These are phyloP conservation scores for Papiliotrema flavescens DNA, from an alignment of 1,284 basidiomycete species.

Conservation along the genomic window DNA sequence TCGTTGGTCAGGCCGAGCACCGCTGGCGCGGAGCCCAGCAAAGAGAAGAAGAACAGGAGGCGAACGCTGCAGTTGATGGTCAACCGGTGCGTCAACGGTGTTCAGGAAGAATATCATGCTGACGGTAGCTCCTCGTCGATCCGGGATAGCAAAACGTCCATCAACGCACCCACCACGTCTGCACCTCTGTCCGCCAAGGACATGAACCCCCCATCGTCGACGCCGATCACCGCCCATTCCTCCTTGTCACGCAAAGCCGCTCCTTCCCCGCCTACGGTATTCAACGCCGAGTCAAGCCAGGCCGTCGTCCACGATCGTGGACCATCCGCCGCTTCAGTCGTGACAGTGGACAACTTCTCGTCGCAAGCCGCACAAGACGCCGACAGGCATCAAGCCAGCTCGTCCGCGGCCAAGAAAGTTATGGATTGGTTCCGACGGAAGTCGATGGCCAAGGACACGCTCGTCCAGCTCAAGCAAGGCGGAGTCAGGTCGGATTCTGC, in stretches of 20 bases:
- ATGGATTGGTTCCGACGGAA: constrained; percentile 63
- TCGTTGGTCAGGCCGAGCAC: constrained; percentile 12
- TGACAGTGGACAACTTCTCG: constrained; percentile 36
- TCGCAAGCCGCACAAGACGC: constrained; percentile 9
- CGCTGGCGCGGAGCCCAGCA: constrained; percentile 13
- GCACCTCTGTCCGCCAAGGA: constrained; percentile 1
- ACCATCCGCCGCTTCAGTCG: constrained; percentile 33
- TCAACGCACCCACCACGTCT: neutral
- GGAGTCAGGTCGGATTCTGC: constrained; percentile 25
- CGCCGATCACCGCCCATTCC: neutral
- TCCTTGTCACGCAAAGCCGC: constrained; percentile 1
- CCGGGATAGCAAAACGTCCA: constrained; percentile 2
- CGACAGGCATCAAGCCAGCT: constrained; percentile 42
- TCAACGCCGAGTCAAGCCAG: constrained; percentile 26
- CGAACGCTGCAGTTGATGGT: constrained; percentile 35
- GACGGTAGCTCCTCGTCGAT: constrained; percentile 7
- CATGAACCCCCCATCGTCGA: neutral
- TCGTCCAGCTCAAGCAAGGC: constrained; percentile 24
- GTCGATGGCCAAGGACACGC: constrained; percentile 50
- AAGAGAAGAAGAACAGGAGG: constrained; percentile 37
- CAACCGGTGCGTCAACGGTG: constrained; percentile 19
- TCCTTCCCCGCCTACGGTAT: constrained; percentile 17
- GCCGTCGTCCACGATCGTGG: constrained; percentile 17
- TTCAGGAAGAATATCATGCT: neutral
- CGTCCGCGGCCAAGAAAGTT: constrained; percentile 57